Percentiles rank a stretch among this genome's conserved stretches.
Evolutionary conservation across 2,329 filamentous ascomycete species (phyloP).

Genomic region (Pseudovirgaria hyperparasitica): DNA sequence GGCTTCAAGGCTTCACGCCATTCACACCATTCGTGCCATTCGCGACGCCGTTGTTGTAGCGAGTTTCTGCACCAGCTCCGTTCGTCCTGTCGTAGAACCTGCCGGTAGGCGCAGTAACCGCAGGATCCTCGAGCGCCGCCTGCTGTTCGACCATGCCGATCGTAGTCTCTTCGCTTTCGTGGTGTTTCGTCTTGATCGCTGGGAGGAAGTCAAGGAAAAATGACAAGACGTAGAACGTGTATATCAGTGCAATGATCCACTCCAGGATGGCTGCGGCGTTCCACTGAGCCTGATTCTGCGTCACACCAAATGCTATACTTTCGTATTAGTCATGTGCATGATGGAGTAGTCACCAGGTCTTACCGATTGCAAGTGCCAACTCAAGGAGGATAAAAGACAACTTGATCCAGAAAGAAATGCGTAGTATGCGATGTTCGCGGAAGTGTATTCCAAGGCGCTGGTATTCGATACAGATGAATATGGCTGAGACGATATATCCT

Average conservation of each 20-base stretch:
- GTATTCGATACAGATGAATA: slow-evolving; percentile 86
- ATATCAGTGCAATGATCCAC: slow-evolving; percentile 68
- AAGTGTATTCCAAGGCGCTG: slow-evolving; percentile 72
- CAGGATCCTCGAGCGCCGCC: slow-evolving; percentile 1
- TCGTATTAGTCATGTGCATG: slow-evolving; percentile 1
- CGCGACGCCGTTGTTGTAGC: slow-evolving; percentile 3
- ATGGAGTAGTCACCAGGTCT: slow-evolving; percentile 2
- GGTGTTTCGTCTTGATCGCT: slow-evolving; percentile 49
- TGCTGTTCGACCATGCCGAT: slow-evolving; percentile 15
- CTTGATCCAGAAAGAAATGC: slow-evolving; percentile 77
- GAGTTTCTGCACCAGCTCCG: neutral
- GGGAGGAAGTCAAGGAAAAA: slow-evolving; percentile 83
- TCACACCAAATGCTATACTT: slow-evolving; percentile 51
- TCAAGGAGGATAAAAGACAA: slow-evolving; percentile 73
- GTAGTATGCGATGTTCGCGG: slow-evolving; percentile 60
- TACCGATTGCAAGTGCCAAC: slow-evolving; percentile 50
- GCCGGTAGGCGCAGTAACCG: slow-evolving; percentile 1
- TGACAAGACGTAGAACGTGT: slow-evolving; percentile 75
- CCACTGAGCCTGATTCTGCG: slow-evolving; percentile 34
- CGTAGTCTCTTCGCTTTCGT: slow-evolving; percentile 22
- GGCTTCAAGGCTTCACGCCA: neutral
- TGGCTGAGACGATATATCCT: slow-evolving; percentile 72
- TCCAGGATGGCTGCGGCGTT: slow-evolving; percentile 70
- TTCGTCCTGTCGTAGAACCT: neutral
- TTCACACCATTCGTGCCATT: neutral